Base-by-base conservation (phyloP, 169 alveolate genomes). In the Babesia caballi region DNA sequence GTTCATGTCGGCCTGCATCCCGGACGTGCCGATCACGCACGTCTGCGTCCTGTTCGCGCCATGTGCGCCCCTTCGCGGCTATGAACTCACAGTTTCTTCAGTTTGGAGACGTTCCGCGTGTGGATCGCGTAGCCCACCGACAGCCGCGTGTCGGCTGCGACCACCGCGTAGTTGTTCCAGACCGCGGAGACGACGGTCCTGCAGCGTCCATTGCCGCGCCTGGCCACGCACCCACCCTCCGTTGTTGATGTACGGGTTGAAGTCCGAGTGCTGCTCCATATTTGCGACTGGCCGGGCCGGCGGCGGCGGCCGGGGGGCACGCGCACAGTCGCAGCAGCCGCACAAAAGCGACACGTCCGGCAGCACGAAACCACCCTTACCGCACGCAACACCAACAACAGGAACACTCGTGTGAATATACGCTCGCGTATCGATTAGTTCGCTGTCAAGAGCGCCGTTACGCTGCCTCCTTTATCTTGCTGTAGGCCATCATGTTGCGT, bases 1-100 rank as follows among this genome's bases (percentile, higher is more conserved):
- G 69, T 83, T 88, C 66, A 92, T 90, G 76, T 96, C 98, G 6
- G 98, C 97, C 63, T 91, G 94, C 98, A 95, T 95, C 38, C 98
- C 98, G 40, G 96, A 88, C 27, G 97, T 88, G 23, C 97, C 95
- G 47, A 95, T 66, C 35, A 91, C 89, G 69, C 94, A 83, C 50
- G 82, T 93, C 42, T 91, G 90, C 19, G 98, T 95, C 57, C 91
- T 87, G 66, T 28, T 4, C 6, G 21, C 15, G 9, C 42, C 17
- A 40, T 53, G 17, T 32, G 30, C 21, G 41, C 51, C 28, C 33
- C 4, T 44, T 11, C 68, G 19, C 41, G n/a, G 12, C 38, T 4
- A 3, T 25, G 7, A 25, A 80, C 73, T 63, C 80, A 89, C 85
- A 96, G 83, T 68, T 91, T 84, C 66, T 93, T 80, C 49, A 92